Percentiles rank a stretch among this genome's conserved stretches.
Evolutionary conservation across 2,329 filamentous ascomycete species (phyloP).

Genomic region (Chaetomiaceae sp.): DNA sequence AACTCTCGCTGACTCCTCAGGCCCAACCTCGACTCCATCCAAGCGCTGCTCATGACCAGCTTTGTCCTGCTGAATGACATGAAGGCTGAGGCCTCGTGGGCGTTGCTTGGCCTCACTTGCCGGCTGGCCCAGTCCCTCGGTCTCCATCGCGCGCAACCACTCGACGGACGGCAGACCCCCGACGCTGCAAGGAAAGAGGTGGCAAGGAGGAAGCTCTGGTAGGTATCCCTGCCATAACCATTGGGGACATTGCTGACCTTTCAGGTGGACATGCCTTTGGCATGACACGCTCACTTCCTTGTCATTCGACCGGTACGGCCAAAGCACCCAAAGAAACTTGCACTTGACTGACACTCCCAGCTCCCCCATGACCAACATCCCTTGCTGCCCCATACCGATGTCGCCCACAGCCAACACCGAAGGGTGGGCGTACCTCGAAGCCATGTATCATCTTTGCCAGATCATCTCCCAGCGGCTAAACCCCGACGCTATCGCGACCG

Average conservation of each 20-base stretch:
- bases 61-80: conserved; percentile 65
- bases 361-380: conserved; percentile 59
- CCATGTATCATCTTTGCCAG: conserved; percentile 61
- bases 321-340: too few species aligned
- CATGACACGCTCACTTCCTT: conserved; percentile 62
- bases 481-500: conserved; percentile 47
- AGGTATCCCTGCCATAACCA: conserved; percentile 12
- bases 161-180: conserved; percentile 44
- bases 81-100: conserved; percentile 66
- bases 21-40: conserved; percentile 62
- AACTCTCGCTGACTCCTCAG: conserved; percentile 30
- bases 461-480: conserved; percentile 56
- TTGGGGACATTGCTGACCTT: conserved; percentile 21
- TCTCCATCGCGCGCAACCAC: conserved; percentile 47
- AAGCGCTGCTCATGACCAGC: conserved; percentile 58
- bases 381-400: conserved; percentile 51
- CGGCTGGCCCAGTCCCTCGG: conserved; percentile 62
- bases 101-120: conserved; percentile 58
- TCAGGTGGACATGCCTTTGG: conserved; percentile 60
- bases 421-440: conserved; percentile 57
- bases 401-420: conserved; percentile 39
- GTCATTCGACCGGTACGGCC: conserved; percentile 56
- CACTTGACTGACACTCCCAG: conserved; percentile 30
- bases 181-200: conserved; percentile 50
- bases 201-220: conserved; percentile 54